Evolutionary conservation across 495 filamentous ascomycete species (phyloP), one percentile per base, ranked within the genome.

Genomic region (Corynascus novoguineensis): DNA sequence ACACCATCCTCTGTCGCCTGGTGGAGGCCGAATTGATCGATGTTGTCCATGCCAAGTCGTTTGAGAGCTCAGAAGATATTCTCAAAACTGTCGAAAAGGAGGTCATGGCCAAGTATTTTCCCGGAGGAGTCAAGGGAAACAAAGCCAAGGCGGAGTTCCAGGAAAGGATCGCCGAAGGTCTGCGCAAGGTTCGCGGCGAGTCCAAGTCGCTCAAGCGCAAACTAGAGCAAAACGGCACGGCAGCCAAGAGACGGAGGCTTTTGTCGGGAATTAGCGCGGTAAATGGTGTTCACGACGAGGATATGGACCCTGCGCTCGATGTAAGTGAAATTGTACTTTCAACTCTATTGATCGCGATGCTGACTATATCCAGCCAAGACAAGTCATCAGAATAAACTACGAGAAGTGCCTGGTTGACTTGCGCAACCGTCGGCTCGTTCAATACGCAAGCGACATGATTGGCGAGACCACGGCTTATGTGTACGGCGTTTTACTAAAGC

Each of bases 331-430:
- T 38, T 24, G 2, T n/a, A 19, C 14, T 6, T 14, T 31, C n/a
- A 22, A 9, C 4, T 8, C 29, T 25, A 2, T 8, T 11, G n/a
- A 10, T 5, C 22, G n/a, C 12, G 15, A 55, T 64, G 14, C 73
- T 75, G 57, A 73, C 59, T 6, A 24, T 40, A 57, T 15, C 49
- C 50, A 80, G 76, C 68, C 67, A 5, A 65, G 85, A 50, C 70
- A 89, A 50, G 80, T 89, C 21, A 74, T 97, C 44, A 84, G 88
- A 28, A 77, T 97, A 24, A 96, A 96, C 68, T 86, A 90, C 65
- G 86, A 89, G 34, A 96, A 92, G 65, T 85, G 89, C 42, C 77
- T 83, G 5, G 88, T 97, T 14, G 78, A 87, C 17, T 78, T 95
- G 53, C 89, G 93, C 51, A 96, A 86, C 60, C 77, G 81, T 49